Percentiles rank a stretch among this genome's conserved stretches.
Evolutionary conservation across 116 monocot genomes (phyloP).

Genomic region (Cymodocea nodosa): DNA sequence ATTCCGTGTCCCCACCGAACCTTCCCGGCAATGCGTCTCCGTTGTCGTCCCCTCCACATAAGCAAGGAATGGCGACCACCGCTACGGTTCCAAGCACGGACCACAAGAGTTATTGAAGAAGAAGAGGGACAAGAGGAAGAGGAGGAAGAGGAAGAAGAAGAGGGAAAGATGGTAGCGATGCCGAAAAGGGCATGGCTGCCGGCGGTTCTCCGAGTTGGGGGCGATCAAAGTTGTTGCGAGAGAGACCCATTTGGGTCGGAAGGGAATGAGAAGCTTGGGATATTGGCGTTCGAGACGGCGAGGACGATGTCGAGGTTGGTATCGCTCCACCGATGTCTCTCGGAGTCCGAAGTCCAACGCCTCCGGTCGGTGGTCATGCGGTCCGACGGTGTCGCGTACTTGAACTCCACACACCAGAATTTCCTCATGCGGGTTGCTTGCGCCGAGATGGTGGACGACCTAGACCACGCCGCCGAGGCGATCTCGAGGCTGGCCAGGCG

Average conservation of each 20-base stretch:
- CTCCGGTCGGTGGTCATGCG: conserved; percentile 32
- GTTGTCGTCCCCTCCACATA: too few species aligned
- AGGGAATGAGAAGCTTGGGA: conserved; percentile 13
- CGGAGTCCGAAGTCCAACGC: conserved; percentile 20
- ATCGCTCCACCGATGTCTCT: conserved; percentile 37
- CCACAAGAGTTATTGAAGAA: too few species aligned
- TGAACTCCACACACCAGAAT: conserved; percentile 55
- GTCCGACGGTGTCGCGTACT: conserved; percentile 50
- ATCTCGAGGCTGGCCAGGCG: conserved; percentile 25
- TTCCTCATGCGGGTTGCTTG: conserved; percentile 54
- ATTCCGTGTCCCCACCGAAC: too few species aligned
- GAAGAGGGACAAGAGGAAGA: too few species aligned
- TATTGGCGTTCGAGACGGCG: conserved; percentile 71
- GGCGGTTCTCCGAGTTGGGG: neutral
- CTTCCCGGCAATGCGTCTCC: too few species aligned
- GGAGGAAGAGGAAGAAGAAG: neutral
- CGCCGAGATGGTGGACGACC: conserved; percentile 55
- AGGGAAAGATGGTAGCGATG: neutral
- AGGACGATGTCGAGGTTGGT: conserved; percentile 61
- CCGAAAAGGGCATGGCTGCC: neutral
- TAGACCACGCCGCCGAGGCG: conserved; percentile 51
- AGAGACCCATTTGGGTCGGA: neutral
- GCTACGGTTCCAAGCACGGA: too few species aligned
- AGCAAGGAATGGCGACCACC: too few species aligned
- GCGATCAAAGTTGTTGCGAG: neutral